A percentile compares a stretch with the other conserved stretches of the same genome.
Evolutionary conservation across 2,329 filamentous ascomycete genomes (phyloP).

Genomic region (Fusarium temperatum): DNA sequence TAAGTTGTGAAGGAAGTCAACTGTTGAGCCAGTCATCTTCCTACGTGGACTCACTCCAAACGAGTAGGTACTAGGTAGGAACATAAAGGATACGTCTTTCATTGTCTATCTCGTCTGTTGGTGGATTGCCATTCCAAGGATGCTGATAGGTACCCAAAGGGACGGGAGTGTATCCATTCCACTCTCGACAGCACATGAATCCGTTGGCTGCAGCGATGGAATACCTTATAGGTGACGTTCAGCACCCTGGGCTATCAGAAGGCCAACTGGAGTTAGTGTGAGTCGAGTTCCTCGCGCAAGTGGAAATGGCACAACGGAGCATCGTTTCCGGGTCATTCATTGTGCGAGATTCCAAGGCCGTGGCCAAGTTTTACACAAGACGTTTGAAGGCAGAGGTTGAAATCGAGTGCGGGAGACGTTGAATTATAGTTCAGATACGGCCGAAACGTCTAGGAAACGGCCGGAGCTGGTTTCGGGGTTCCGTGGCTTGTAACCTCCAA

Average conservation of each 20-base stretch:
- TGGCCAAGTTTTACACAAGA: background rate
- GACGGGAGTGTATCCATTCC: background rate
- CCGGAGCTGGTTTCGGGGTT: constrained; percentile 17
- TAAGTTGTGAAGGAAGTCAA: background rate
- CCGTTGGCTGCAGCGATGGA: constrained; percentile 21
- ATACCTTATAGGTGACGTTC: background rate
- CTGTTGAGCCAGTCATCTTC: constrained; percentile 11
- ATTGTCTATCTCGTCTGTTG: background rate
- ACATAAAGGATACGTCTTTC: background rate
- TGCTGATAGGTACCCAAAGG: too few species aligned
- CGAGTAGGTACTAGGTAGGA: background rate
- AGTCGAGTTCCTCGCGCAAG: constrained; percentile 3
- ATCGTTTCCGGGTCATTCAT: constrained; percentile 3
- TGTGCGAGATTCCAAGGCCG: background rate
- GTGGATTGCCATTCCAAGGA: background rate
- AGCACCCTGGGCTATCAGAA: background rate
- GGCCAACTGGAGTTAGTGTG: constrained; percentile 11
- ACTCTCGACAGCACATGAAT: background rate
- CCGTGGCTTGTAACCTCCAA: constrained; percentile 1
- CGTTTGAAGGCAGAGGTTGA: background rate
- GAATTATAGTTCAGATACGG: constrained; percentile 28
- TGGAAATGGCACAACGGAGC: constrained; percentile 4
- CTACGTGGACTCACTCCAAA: constrained; percentile 25
- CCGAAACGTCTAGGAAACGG: constrained; percentile 19
- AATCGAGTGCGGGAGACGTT: constrained; percentile 25